These are phyloP conservation scores for Hemisphaericaspora lyxosophila DNA, from an alignment of 1,139 yeast species.

Conservation along the genomic window DNA sequence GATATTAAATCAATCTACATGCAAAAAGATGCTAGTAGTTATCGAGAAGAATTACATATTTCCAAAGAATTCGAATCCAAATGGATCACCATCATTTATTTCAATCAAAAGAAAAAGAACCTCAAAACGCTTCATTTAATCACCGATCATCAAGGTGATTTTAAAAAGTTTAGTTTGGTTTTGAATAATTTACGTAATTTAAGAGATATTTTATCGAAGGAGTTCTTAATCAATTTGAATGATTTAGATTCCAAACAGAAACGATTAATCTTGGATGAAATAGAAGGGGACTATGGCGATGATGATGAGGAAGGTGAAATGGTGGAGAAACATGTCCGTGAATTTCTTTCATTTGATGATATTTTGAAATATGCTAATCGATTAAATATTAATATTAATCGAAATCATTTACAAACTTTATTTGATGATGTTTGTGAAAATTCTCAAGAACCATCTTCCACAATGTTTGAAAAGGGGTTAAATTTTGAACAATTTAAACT, in stretches of 20 bases:
- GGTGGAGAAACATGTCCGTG: conserved; percentile 23
- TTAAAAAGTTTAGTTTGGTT: conserved; percentile 53
- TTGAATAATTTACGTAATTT: conserved; percentile 54
- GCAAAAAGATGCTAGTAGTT: conserved; percentile 73
- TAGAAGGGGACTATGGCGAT: conserved; percentile 12
- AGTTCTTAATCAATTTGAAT: conserved; percentile 30
- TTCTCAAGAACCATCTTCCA: conserved; percentile 4
- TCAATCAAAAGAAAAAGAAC: conserved; percentile 55
- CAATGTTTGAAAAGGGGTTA: conserved; percentile 27
- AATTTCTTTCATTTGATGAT: conserved; percentile 62
- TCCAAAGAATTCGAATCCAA: conserved; percentile 60
- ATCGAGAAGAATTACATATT: conserved; percentile 79
- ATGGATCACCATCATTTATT: conserved; percentile 83
- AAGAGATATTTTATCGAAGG: conserved; percentile 33
- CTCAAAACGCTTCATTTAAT: conserved; percentile 67
- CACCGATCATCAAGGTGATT: conserved; percentile 64
- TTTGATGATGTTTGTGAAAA: conserved; percentile 41
- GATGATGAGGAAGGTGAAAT: conserved; percentile 11
- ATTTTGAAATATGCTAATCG: conserved; percentile 63
- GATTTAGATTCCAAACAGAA: conserved; percentile 28
- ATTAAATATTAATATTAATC: conserved; percentile 61
- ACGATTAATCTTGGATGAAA: conserved; percentile 19
- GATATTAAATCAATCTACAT: conserved; percentile 66
- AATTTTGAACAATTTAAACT: conserved; percentile 70
- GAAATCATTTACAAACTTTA: conserved; percentile 30